Base-by-base conservation (phyloP, 768 basidiomycete species). In the Lyophyllum shimeji region DNA sequence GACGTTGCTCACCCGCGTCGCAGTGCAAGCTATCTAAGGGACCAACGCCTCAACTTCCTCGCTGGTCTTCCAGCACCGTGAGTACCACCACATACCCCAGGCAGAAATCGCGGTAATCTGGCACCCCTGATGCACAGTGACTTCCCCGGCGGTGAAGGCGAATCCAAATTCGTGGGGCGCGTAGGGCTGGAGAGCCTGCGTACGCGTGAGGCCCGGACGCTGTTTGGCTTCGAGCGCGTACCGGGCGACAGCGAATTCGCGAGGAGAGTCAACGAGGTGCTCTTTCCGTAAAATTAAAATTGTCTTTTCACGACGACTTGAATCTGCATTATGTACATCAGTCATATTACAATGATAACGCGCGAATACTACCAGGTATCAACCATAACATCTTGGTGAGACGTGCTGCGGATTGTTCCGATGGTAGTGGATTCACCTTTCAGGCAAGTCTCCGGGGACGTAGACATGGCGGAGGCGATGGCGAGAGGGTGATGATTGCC, bases 61-160 rank as follows among this genome's bases (percentile, higher is more conserved):
- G 63, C 64, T 7, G 82, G 82, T 8, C 66, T 81, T 18, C 82
- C 82, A 18, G 66, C 81, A 33, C 81, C 80, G 81, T 81, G 58
- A 29, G 74, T 70, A 5, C 9, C 3, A 52, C 29, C 15, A 21
- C n/a, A n/a, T n/a, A n/a, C n/a, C n/a, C n/a, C n/a, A n/a, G n/a
- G n/a, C n/a, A n/a, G n/a, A n/a, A n/a, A n/a, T n/a, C n/a, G n/a
- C n/a, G n/a, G n/a, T n/a, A n/a, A n/a, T n/a, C n/a, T n/a, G n/a
- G n/a, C n/a, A n/a, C n/a, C n/a, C n/a, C n/a, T n/a, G 34, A 13
- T 37, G 34, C 46, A 40, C 42, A 81, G 80, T 9, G 82, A 84
- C 55, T 83, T 82, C 46, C 79, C 82, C 0, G 77, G 79, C 37
- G 82, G 82, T 4, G 70, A 74, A 42, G 80, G 81, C 21, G 82